Conservation (phyloP, 306 rosid genomes). For the Hylodesmum podocarpum region DNA sequence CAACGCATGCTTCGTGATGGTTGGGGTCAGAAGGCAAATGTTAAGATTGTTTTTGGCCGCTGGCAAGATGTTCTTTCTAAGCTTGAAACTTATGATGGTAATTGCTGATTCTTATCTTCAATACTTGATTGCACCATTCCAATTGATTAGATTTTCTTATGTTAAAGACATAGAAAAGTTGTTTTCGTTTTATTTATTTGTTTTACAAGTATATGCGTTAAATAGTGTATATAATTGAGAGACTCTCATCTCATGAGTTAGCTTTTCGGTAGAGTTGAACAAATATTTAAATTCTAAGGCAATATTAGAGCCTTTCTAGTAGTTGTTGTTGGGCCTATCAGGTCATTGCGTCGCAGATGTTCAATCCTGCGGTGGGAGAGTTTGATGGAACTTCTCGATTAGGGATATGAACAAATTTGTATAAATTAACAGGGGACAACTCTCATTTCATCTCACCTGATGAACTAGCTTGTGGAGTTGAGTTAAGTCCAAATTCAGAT, state of each 20-base stretch:
- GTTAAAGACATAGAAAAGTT: neutral
- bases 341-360: no score
- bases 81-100: conserved; percentile 80
- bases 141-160: neutral
- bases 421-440: no score
- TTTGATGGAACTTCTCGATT: no score
- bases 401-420: no score
- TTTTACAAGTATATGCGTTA: neutral
- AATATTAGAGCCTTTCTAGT: no score
- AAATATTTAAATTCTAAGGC: no score
- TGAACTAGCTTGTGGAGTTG: neutral
- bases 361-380: no score
- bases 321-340: no score
- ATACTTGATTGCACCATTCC: neutral
- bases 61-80: conserved; percentile 85
- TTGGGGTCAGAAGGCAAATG: conserved; percentile 74
- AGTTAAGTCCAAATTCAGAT: neutral
- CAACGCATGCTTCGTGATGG: conserved; percentile 66
- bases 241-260: no score
- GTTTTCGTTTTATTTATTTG: neutral
- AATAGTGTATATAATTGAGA: no score
- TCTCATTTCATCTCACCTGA: no score
- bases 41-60: conserved; percentile 71
- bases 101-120: conserved; percentile 23
- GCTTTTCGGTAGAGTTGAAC: no score